A percentile compares a stretch with the other conserved stretches of the same genome.
Conservation (phyloP, 345 rosid species). For the Brassica rapa region DNA sequence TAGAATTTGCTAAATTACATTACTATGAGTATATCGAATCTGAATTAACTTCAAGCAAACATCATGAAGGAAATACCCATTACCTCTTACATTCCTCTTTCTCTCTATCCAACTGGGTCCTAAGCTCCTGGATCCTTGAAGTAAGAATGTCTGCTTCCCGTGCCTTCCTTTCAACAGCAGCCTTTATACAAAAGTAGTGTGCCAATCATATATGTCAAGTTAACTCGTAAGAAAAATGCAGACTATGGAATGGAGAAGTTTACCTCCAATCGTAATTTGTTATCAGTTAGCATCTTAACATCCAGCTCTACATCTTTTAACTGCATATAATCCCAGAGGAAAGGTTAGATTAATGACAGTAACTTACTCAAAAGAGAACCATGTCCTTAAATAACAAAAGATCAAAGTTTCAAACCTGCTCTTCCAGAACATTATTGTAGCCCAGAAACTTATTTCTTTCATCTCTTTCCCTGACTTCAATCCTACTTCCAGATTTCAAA, state of each 20-base stretch:
- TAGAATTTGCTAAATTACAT: not conserved
- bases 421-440: conserved; percentile 52
- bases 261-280: conserved; percentile 63
- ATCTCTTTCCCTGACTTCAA: conserved; percentile 52
- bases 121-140: conserved; percentile 71
- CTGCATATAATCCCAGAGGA: conserved; percentile 49
- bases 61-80: conserved; percentile 14
- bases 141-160: conserved; percentile 72
- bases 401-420: conserved; percentile 58
- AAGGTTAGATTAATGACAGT: not conserved
- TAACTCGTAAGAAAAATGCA: conserved; percentile 19
- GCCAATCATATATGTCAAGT: conserved; percentile 2
- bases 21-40: not conserved
- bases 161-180: conserved; percentile 54
- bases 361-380: not conserved
- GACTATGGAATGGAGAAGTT: conserved; percentile 35
- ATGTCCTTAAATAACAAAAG: conserved; percentile 15
- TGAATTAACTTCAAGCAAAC: conserved; percentile 6
- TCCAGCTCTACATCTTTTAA: conserved; percentile 59
- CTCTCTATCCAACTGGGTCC: conserved; percentile 68
- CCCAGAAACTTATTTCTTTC: conserved; percentile 47
- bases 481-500: conserved; percentile 51
- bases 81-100: conserved; percentile 80
- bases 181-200: conserved; percentile 40
- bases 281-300: conserved; percentile 51